Evolutionary conservation across 257 asterid species (phyloP).

Genomic region (Nicotiana noctiflora): DNA sequence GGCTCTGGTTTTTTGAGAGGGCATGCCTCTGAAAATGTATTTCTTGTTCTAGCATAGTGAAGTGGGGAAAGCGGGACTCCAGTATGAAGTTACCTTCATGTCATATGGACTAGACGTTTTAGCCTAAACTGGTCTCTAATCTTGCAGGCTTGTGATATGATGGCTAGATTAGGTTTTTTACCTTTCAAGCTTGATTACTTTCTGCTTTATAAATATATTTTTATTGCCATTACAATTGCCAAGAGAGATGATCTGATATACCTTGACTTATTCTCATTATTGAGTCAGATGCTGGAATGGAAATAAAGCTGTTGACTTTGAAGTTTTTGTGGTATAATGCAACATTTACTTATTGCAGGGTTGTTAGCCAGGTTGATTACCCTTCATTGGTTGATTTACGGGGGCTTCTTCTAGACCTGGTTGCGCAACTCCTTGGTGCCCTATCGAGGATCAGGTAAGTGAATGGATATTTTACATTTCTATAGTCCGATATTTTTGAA

Average conservation of each 20-base stretch:
- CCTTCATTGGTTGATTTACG: conserved; percentile 98
- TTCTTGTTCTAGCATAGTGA: not conserved
- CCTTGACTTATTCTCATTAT: conserved; percentile 4
- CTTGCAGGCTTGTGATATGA: not conserved
- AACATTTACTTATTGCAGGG: conserved; percentile 47
- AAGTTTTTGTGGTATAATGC: conserved; percentile 3
- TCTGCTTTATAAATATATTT: not conserved
- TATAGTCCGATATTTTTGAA: not conserved
- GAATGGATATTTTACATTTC: not conserved
- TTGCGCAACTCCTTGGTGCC: conserved; percentile 98
- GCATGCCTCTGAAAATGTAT: not conserved
- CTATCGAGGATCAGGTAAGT: conserved; percentile 87
- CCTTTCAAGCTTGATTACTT: not conserved
- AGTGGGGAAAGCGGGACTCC: not conserved
- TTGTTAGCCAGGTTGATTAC: conserved; percentile 94
- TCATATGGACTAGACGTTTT: not conserved
- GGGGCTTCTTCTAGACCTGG: conserved; percentile 96
- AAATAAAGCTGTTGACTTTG: conserved; percentile 1
- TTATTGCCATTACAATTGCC: not conserved
- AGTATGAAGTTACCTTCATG: not conserved
- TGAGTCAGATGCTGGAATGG: not conserved
- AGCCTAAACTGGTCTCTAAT: not conserved
- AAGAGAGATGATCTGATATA: not conserved
- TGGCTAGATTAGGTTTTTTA: not conserved
- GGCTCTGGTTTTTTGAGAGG: not conserved